phyloP scores from a whole-genome alignment of 257 asterid species.

The Lantana camara region DNA sequence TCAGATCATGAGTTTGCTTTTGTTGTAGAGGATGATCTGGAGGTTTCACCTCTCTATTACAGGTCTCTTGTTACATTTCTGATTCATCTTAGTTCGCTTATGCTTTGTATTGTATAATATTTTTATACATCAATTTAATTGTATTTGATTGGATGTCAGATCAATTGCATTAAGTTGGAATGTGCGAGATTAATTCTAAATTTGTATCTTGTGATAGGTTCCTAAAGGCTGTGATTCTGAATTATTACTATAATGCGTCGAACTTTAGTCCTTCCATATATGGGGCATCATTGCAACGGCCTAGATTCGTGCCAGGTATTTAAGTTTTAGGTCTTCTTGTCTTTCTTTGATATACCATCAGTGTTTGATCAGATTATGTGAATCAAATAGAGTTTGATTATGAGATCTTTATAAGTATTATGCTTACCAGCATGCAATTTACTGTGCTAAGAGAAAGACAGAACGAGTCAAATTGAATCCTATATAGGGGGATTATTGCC shows the following conservation, averaged over 20 bases:
- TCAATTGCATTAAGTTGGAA: background rate
- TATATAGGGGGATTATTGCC: no score
- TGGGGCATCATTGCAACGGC: slow-evolving; percentile 85
- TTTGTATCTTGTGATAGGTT: slow-evolving; percentile 40
- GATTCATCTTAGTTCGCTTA: background rate
- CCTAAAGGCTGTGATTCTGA: slow-evolving; percentile 62
- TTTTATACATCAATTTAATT: background rate
- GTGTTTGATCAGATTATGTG: background rate
- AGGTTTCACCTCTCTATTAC: slow-evolving; percentile 83
- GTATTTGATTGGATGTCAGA: background rate
- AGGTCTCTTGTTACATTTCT: slow-evolving; percentile 41
- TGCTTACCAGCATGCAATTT: background rate
- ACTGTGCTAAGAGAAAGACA: no score
- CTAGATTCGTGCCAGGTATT: slow-evolving; percentile 84
- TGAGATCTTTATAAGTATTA: background rate
- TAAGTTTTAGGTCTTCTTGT: background rate
- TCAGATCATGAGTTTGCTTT: slow-evolving; percentile 52
- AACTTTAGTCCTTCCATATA: slow-evolving; percentile 69
- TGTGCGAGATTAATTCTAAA: background rate
- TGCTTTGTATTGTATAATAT: background rate
- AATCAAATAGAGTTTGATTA: background rate
- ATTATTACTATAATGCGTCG: slow-evolving; percentile 60
- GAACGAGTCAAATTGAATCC: no score
- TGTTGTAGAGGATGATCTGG: slow-evolving; percentile 96
- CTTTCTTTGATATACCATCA: background rate